A percentile compares a stretch with the other conserved stretches of the same genome.
phyloP scores from a whole-genome alignment of 2,329 filamentous ascomycete species.

The Aspergillus sp. region DNA sequence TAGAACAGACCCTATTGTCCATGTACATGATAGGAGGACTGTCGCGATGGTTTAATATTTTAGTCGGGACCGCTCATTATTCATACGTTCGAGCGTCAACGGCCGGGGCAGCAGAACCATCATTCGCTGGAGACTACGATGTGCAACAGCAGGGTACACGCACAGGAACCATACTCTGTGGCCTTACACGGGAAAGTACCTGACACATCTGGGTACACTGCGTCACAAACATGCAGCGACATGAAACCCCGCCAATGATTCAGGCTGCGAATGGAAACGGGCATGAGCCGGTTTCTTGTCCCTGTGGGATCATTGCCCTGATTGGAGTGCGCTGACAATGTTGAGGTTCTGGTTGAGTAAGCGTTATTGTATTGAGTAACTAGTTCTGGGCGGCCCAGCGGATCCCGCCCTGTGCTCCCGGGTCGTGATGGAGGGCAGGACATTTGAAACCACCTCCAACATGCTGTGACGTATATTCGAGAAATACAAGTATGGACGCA shows the following conservation, averaged over 20 bases:
- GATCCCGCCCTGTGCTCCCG: neutral
- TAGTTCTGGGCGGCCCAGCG: neutral
- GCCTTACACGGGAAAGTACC: neutral
- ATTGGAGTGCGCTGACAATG: neutral
- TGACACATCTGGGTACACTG: neutral
- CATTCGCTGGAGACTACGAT: neutral
- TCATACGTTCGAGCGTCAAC: neutral
- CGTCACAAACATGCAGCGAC: neutral
- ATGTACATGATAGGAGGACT: neutral
- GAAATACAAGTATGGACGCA: neutral
- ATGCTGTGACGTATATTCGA: neutral
- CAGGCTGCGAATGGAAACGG: neutral
- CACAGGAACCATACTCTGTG: neutral
- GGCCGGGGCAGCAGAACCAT: neutral
- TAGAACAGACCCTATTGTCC: neutral
- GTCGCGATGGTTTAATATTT: neutral
- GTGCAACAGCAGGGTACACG: neutral
- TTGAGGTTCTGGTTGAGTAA: neutral
- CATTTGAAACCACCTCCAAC: neutral
- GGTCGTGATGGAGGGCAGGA: neutral
- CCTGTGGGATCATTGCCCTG: neutral
- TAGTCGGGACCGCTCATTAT: neutral
- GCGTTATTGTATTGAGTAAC: neutral
- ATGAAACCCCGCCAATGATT: neutral
- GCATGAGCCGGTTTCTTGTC: neutral